These are phyloP conservation scores for Agaricus blazei DNA, from an alignment of 768 basidiomycete species.

Conservation along the genomic window DNA sequence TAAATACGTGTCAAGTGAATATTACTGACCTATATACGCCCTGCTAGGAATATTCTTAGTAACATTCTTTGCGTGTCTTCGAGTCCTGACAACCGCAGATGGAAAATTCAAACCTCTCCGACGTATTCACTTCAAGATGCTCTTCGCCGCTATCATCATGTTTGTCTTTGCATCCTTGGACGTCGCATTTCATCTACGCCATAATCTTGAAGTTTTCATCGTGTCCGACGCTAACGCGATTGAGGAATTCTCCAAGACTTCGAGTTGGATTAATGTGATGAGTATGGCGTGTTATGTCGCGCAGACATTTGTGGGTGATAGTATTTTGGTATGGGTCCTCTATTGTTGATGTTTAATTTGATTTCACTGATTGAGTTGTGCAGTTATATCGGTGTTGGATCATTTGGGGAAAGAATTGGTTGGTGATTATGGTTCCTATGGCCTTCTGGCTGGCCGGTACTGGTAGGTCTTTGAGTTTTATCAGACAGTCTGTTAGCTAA, in stretches of 20 bases:
- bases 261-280: conserved; percentile 37
- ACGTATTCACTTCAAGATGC: conserved; percentile 29
- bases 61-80: conserved; percentile 30
- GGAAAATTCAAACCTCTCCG: conserved; percentile 21
- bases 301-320: conserved; percentile 40
- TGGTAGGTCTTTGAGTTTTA: conserved; percentile 16
- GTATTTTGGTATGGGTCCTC: conserved; percentile 29
- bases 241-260: conserved; percentile 28
- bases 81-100: conserved; percentile 27
- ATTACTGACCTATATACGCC: not conserved
- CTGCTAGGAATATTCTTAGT: conserved; percentile 30
- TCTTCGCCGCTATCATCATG: conserved; percentile 32
- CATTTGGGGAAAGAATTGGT: conserved; percentile 27
- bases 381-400: conserved; percentile 37
- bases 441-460: conserved; percentile 32
- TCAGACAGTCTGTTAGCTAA: not conserved
- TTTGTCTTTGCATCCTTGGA: conserved; percentile 36
- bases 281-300: conserved; percentile 34
- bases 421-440: conserved; percentile 23
- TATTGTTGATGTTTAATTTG: not conserved
- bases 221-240: conserved; percentile 25
- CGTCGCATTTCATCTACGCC: conserved; percentile 36
- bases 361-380: not conserved
- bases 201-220: conserved; percentile 39
- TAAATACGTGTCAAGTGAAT: not conserved